Evolutionary conservation across 2,329 filamentous ascomycete genomes (phyloP).

Genomic region (Colletotrichum sp.): DNA sequence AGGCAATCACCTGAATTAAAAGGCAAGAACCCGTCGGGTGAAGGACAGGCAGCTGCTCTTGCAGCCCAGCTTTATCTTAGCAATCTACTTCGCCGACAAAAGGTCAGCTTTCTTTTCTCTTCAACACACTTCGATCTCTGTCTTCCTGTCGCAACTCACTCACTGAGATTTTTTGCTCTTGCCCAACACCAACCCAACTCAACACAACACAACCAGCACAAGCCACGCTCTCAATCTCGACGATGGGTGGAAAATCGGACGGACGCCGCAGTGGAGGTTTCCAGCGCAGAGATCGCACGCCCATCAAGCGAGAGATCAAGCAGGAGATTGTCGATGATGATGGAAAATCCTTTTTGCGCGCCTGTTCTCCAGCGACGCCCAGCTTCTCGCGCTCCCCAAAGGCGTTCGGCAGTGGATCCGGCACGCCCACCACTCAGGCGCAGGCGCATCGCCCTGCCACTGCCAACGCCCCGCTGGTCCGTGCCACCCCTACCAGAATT

Average conservation of each 20-base stretch:
- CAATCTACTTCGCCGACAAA: not conserved
- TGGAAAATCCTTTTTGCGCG: constrained; percentile 12
- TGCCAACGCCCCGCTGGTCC: not conserved
- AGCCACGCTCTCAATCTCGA: not conserved
- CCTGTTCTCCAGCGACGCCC: not conserved
- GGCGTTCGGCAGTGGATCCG: not conserved
- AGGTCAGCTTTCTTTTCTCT: not conserved
- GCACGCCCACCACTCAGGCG: not conserved
- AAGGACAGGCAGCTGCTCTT: not conserved
- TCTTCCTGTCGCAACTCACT: not conserved
- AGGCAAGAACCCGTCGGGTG: not conserved
- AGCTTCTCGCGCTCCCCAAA: not conserved
- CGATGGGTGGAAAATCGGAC: not conserved
- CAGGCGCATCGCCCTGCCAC: not conserved
- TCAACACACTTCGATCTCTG: not conserved
- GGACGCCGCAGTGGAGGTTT: not conserved
- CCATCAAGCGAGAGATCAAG: not conserved
- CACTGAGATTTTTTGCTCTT: not conserved
- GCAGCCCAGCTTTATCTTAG: not conserved
- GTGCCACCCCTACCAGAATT: constrained; percentile 12
- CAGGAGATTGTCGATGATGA: not conserved
- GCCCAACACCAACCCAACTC: not conserved
- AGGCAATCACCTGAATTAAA: not conserved
- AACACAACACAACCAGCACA: not conserved
- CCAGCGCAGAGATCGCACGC: not conserved